Percentiles rank a stretch among this genome's conserved stretches.
phyloP scores from a whole-genome alignment of 169 alveolate species.

The Eimeria acervulina region DNA sequence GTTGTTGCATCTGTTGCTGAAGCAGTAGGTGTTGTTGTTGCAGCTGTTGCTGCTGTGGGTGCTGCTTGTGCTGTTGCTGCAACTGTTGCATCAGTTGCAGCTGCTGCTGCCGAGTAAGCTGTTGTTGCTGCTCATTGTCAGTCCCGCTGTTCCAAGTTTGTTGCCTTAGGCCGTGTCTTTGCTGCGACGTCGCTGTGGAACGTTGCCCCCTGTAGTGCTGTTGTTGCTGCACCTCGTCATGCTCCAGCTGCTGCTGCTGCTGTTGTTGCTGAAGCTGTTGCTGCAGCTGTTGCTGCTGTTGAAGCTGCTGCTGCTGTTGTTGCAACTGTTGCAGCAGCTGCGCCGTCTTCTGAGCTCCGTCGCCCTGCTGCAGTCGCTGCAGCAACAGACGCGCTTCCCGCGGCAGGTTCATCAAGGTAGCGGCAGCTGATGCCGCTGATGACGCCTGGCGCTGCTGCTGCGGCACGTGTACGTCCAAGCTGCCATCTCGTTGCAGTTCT shows the following conservation, averaged over 20 bases:
- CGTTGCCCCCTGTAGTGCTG: constrained; percentile 31
- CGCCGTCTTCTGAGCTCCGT: constrained; percentile 66
- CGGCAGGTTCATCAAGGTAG: not conserved
- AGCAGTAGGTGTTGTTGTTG: not conserved
- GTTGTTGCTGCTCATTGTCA: constrained; percentile 64
- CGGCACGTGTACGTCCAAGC: constrained; percentile 5
- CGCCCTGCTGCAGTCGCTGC: constrained; percentile 72
- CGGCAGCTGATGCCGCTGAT: constrained; percentile 47
- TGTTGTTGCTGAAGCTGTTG: constrained; percentile 30
- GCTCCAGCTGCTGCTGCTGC: constrained; percentile 32
- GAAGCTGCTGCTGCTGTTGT: constrained; percentile 65
- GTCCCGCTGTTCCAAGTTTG: constrained; percentile 45
- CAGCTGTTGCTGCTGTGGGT: constrained; percentile 57
- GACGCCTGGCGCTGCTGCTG: constrained; percentile 58
- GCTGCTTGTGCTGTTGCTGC: constrained; percentile 46
- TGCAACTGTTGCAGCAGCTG: constrained; percentile 75
- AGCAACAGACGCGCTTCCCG: constrained; percentile 62
- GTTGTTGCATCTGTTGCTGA: constrained; percentile 35
- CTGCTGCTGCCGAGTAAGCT: constrained; percentile 64
- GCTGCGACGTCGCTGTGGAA: constrained; percentile 51
- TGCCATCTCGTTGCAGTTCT: constrained; percentile 69
- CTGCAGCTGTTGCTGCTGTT: constrained; percentile 47
- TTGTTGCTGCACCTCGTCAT: constrained; percentile 56
- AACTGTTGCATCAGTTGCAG: constrained; percentile 59
- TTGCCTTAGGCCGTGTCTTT: constrained; percentile 16